Conservation (phyloP, 2,329 filamentous ascomycete genomes). For the Fusarium tupiense region DNA sequence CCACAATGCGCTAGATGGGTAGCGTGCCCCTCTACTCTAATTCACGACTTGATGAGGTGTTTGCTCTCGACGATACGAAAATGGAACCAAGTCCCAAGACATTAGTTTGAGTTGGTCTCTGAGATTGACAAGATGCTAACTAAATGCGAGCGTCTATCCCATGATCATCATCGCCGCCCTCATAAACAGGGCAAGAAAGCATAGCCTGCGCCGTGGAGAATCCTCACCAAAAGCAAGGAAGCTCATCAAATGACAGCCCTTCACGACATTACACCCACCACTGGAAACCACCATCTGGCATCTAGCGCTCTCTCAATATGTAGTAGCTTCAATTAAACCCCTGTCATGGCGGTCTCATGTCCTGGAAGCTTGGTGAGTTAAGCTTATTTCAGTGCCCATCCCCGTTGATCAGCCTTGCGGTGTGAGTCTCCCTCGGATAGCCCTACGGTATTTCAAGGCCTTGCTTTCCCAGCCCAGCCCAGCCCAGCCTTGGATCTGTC, state of each 20-base stretch:
- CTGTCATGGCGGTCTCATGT: conserved; percentile 20
- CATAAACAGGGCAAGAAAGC: not conserved
- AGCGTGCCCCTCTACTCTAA: conserved; percentile 24
- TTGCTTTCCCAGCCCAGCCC: not conserved
- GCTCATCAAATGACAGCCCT: not conserved
- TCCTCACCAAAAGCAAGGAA: not conserved
- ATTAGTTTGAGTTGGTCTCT: not conserved
- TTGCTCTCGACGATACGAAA: not conserved
- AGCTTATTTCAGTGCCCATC: conserved; percentile 19
- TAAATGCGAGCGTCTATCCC: not conserved
- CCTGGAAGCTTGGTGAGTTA: not conserved
- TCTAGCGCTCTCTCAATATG: conserved; percentile 1
- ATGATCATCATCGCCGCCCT: not conserved
- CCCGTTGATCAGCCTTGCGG: conserved; percentile 6
- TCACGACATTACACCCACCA: not conserved
- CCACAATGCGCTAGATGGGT: conserved; percentile 15
- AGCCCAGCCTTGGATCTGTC: not conserved
- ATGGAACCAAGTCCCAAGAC: not conserved
- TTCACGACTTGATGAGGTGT: not conserved
- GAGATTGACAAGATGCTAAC: not conserved
- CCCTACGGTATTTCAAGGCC: conserved; percentile 23
- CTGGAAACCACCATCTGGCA: not conserved
- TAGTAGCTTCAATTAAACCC: conserved; percentile 5
- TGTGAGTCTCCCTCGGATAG: not conserved
- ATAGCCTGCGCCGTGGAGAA: not conserved